Evolutionary conservation across 257 asterid genomes (phyloP).

Genomic region (Nicotiana paniculata): DNA sequence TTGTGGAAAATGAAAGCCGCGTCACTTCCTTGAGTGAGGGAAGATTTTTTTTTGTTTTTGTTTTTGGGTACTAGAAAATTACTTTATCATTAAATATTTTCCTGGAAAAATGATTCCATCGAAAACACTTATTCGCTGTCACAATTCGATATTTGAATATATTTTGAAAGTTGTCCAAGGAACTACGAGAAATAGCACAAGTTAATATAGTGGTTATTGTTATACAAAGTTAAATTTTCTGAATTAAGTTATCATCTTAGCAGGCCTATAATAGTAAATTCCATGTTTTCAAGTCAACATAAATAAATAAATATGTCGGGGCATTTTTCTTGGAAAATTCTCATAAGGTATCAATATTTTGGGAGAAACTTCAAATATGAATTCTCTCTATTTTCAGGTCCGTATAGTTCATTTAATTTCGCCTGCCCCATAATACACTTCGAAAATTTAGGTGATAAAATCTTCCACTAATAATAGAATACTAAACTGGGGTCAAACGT

Average conservation of each 20-base stretch:
- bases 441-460: neutral
- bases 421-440: neutral
- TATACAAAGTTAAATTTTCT: neutral
- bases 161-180: neutral
- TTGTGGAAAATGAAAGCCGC: too few species aligned
- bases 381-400: neutral
- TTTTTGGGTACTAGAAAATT: too few species aligned
- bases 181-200: neutral
- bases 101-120: neutral
- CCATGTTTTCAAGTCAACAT: neutral
- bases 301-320: neutral
- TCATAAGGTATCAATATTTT: neutral
- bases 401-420: neutral
- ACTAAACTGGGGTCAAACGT: neutral
- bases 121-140: neutral
- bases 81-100: neutral
- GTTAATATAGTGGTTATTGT: neutral
- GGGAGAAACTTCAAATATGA: neutral
- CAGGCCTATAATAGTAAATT: neutral
- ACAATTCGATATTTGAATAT: neutral
- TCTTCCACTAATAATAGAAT: neutral
- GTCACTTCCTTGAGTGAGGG: too few species aligned
- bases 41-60: too few species aligned
- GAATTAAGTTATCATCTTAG: neutral
- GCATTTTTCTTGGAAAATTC: neutral